These are phyloP conservation scores for Colletotrichum sidae DNA, from an alignment of 2,329 filamentous ascomycete species.

Conservation along the genomic window DNA sequence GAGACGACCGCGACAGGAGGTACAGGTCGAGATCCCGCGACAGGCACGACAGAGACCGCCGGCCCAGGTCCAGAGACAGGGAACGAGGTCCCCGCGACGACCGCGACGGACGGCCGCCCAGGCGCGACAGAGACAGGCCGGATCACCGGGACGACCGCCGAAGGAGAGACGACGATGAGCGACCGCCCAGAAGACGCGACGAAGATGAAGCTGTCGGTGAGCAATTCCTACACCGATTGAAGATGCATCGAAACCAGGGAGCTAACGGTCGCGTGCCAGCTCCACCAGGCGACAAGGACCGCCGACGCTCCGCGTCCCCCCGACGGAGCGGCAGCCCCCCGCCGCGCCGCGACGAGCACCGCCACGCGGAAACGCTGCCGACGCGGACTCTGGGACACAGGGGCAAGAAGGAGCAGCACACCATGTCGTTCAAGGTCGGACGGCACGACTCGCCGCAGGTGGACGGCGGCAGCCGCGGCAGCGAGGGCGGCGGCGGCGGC, in stretches of 20 bases:
- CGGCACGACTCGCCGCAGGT: conserved; percentile 43
- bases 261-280: conserved; percentile 22
- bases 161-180: conserved; percentile 41
- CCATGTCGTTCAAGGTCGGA: conserved; percentile 52
- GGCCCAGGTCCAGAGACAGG: conserved; percentile 48
- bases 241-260: neutral
- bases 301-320: conserved; percentile 54
- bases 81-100: conserved; percentile 47
- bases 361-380: conserved; percentile 45
- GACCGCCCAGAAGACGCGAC: conserved; percentile 40
- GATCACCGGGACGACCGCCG: conserved; percentile 45
- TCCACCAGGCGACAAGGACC: conserved; percentile 40
- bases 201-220: conserved; percentile 38
- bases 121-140: conserved; percentile 47
- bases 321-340: conserved; percentile 40
- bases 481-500: conserved; percentile 37
- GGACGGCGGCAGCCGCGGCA: conserved; percentile 37
- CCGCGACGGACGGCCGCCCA: conserved; percentile 52
- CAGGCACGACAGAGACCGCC: conserved; percentile 43
- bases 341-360: conserved; percentile 26
- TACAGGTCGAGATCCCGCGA: conserved; percentile 51
- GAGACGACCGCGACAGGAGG: conserved; percentile 40
- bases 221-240: neutral
- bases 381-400: conserved; percentile 42
- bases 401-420: conserved; percentile 41